phyloP scores from a whole-genome alignment of 257 asterid species.

The Marsdenia floribunda region DNA sequence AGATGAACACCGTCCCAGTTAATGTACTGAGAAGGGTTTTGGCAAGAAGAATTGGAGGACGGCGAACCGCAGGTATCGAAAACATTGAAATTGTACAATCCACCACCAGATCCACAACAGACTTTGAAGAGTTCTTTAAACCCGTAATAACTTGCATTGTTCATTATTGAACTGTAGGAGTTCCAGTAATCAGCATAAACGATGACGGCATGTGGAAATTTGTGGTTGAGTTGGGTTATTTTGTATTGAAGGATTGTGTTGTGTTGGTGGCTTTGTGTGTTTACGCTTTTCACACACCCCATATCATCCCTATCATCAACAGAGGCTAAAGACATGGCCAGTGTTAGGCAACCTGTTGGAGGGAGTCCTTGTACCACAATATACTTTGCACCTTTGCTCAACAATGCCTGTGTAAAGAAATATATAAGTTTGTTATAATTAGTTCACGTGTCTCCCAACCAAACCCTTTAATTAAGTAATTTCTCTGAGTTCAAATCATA shows the following conservation, averaged over 20 bases:
- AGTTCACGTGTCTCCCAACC: too few species aligned
- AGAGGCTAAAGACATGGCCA: slow-evolving; percentile 49
- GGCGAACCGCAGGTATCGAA: slow-evolving; percentile 59
- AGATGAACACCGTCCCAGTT: slow-evolving; percentile 32
- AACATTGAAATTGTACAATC: slow-evolving; percentile 46
- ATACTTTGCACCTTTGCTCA: slow-evolving; percentile 66
- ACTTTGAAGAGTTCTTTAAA: slow-evolving; percentile 47
- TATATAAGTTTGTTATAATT: too few species aligned
- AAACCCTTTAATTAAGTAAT: too few species aligned
- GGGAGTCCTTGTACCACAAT: slow-evolving; percentile 81
- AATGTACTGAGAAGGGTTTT: slow-evolving; percentile 42
- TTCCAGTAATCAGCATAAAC: slow-evolving; percentile 60
- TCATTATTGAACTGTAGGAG: slow-evolving; percentile 41
- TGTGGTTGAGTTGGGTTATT: slow-evolving; percentile 28
- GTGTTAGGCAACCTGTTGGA: slow-evolving; percentile 78
- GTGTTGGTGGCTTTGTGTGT: slow-evolving; percentile 36
- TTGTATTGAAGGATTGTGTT: slow-evolving; percentile 45
- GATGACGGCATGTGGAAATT: slow-evolving; percentile 45
- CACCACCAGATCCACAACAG: slow-evolving; percentile 65
- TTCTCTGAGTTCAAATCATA: too few species aligned
- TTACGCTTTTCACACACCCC: slow-evolving; percentile 51
- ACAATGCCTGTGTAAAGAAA: slow-evolving; percentile 33
- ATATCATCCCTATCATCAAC: slow-evolving; percentile 42
- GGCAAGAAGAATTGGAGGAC: slow-evolving; percentile 35
- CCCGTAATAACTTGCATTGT: slow-evolving; percentile 37